A percentile compares a stretch with the other conserved stretches of the same genome.
Conservation (phyloP, 2,329 filamentous ascomycete genomes). For the Zymoseptoria tritici region DNA sequence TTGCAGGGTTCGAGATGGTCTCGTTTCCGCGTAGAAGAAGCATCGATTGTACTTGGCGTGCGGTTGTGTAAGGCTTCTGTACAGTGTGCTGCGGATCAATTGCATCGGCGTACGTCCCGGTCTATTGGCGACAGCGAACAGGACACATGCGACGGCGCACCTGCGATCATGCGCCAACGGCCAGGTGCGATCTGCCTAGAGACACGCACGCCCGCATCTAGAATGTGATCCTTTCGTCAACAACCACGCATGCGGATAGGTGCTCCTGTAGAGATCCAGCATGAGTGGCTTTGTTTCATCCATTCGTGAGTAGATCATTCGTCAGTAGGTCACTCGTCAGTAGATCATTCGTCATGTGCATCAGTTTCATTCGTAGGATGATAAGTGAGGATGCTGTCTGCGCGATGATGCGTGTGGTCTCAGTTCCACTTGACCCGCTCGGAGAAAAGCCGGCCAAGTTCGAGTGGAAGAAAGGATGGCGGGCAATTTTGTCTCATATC, state of each 20-base stretch:
- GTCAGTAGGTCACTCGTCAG: not conserved
- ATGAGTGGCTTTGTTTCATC: not conserved
- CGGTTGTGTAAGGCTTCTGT: not conserved
- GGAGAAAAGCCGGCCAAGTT: not conserved
- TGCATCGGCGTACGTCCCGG: not conserved
- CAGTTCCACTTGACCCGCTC: not conserved
- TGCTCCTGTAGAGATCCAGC: not conserved
- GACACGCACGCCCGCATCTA: not conserved
- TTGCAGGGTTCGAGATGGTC: not conserved
- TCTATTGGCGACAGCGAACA: not conserved
- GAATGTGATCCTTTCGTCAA: not conserved
- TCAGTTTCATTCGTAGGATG: not conserved
- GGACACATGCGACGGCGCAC: not conserved
- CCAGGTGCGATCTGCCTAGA: not conserved
- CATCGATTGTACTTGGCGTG: not conserved
- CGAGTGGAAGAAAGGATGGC: not conserved
- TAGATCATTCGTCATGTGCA: not conserved
- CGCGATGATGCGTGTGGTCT: not conserved
- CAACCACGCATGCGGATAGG: not conserved
- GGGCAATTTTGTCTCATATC: not conserved
- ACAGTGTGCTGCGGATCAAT: not conserved
- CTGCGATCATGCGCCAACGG: not conserved
- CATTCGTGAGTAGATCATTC: not conserved
- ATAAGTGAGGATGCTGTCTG: not conserved
- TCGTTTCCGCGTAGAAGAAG: not conserved